phyloP scores from a whole-genome alignment of 2,329 filamentous ascomycete species.

The Colletotrichum lentis region DNA sequence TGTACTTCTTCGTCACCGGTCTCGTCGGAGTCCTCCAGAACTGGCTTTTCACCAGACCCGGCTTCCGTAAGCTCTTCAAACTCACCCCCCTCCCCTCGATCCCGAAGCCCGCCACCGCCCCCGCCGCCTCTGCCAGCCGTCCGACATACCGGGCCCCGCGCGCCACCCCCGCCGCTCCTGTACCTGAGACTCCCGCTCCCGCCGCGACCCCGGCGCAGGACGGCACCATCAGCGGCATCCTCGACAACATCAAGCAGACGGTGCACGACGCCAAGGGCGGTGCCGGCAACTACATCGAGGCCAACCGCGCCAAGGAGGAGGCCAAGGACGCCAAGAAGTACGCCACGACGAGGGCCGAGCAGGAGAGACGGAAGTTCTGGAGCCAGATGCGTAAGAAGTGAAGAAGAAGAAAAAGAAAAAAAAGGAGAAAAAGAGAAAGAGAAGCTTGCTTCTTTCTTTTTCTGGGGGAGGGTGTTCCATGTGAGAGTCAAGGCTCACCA shows the following conservation, averaged over 20 bases:
- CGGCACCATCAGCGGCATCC: conserved; percentile 45
- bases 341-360: conserved; percentile 48
- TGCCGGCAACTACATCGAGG: conserved; percentile 45
- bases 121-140: conserved; percentile 24
- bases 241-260: conserved; percentile 51
- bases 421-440: conserved; percentile 42
- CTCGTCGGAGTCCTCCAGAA: conserved; percentile 48
- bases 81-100: conserved; percentile 42
- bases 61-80: conserved; percentile 50
- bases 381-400: conserved; percentile 40
- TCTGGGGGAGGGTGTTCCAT: neutral
- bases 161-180: neutral
- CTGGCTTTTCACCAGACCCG: conserved; percentile 49
- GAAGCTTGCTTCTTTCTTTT: conserved; percentile 28
- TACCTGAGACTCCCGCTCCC: conserved; percentile 25
- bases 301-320: conserved; percentile 47
- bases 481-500: neutral
- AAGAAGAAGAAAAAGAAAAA: conserved; percentile 40
- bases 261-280: conserved; percentile 46
- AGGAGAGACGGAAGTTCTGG: conserved; percentile 49
- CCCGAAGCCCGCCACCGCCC: conserved; percentile 35
- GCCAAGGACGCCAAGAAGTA: conserved; percentile 49
- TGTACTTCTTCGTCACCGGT: conserved; percentile 56
- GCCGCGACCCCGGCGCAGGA: conserved; percentile 39
- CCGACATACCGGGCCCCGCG: conserved; percentile 48